phyloP scores from a whole-genome alignment of 208 protist species.

The Angomonas desouzai region DNA sequence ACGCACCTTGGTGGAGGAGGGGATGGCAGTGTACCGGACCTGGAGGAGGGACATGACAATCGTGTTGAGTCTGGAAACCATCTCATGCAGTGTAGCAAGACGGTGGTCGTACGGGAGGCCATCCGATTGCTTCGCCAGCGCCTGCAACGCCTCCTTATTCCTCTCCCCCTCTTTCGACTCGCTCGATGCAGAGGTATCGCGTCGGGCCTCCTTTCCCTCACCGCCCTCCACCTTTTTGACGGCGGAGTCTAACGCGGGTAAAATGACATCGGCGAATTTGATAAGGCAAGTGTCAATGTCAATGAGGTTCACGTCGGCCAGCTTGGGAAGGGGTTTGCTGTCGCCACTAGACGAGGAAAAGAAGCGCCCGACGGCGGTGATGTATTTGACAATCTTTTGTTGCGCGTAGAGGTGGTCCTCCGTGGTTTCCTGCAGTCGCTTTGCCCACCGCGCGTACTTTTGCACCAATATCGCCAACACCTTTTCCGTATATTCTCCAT shows the following conservation, averaged over 20 bases:
- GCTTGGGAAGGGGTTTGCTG: neutral
- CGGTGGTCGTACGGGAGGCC: conserved; percentile 59
- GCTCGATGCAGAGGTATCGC: neutral
- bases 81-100: conserved; percentile 66
- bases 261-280: conserved; percentile 63
- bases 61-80: conserved; percentile 51
- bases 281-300: conserved; percentile 80
- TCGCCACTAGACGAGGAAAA: conserved; percentile 26
- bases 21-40: conserved; percentile 78
- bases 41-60: conserved; percentile 58
- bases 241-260: conserved; percentile 63
- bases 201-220: neutral
- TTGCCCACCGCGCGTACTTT: conserved; percentile 80
- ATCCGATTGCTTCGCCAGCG: conserved; percentile 28
- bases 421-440: conserved; percentile 63
- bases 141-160: conserved; percentile 25
- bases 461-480: conserved; percentile 67
- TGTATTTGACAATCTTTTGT: conserved; percentile 78
- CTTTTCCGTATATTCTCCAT: conserved; percentile 39
- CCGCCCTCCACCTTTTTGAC: conserved; percentile 9
- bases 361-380: conserved; percentile 66
- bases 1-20: conserved; percentile 24
- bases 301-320: conserved; percentile 62
- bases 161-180: conserved; percentile 7
- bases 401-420: conserved; percentile 84